These are phyloP conservation scores for Aspergillus tanneri DNA, from an alignment of 2,329 filamentous ascomycete genomes.

Conservation along the genomic window DNA sequence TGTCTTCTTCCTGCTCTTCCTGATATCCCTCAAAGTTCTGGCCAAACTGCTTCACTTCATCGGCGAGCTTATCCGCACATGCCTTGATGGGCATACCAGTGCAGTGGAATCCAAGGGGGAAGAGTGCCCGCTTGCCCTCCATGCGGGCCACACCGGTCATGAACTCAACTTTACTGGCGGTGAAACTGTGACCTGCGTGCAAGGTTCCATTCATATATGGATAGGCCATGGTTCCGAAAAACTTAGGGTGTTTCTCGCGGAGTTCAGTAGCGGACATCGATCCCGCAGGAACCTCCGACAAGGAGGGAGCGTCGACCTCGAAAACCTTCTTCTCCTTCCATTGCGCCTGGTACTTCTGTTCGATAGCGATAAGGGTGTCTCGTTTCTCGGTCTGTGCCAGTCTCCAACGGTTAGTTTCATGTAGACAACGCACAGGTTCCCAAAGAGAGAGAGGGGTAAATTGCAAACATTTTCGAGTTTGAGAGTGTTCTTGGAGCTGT, in stretches of 20 bases:
- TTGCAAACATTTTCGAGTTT: slow-evolving; percentile 59
- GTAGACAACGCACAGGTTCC: slow-evolving; percentile 17
- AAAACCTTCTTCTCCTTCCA: slow-evolving; percentile 79
- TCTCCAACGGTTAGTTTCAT: slow-evolving; percentile 16
- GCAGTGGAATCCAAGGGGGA: slow-evolving; percentile 92
- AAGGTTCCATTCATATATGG: slow-evolving; percentile 85
- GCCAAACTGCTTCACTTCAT: slow-evolving; percentile 87
- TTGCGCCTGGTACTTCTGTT: slow-evolving; percentile 89
- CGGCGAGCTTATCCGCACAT: slow-evolving; percentile 88
- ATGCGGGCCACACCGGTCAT: slow-evolving; percentile 81
- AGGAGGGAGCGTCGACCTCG: slow-evolving; percentile 79
- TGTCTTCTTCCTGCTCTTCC: slow-evolving; percentile 57
- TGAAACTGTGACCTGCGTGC: slow-evolving; percentile 91
- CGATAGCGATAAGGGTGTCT: slow-evolving; percentile 45
- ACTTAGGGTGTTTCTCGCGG: slow-evolving; percentile 81
- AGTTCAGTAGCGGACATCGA: slow-evolving; percentile 72
- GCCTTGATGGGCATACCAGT: slow-evolving; percentile 99
- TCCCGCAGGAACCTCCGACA: slow-evolving; percentile 71
- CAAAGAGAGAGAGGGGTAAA: slow-evolving; percentile 26
- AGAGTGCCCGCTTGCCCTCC: slow-evolving; percentile 83
- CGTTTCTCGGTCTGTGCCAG: slow-evolving; percentile 32
- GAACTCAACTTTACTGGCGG: slow-evolving; percentile 90
- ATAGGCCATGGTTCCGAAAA: slow-evolving; percentile 77
- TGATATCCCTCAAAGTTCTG: slow-evolving; percentile 77
- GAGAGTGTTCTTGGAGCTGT: slow-evolving; percentile 59